Percentiles rank a stretch among this genome's conserved stretches.
Conservation (phyloP, 345 rosid species). For the Moringa oleifera region DNA sequence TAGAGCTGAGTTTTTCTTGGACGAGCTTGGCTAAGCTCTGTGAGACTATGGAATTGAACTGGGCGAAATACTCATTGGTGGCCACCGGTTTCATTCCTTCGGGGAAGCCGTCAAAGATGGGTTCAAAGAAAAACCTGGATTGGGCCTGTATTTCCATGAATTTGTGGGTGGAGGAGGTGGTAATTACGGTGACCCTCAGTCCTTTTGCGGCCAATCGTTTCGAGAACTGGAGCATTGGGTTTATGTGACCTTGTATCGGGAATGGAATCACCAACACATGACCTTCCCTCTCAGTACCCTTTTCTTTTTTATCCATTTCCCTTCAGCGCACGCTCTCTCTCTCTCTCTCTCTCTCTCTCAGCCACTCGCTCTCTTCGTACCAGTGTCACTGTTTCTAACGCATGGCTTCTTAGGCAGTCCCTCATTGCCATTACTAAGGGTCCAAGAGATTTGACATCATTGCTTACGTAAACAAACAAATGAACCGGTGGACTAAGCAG, state of each 20-base stretch:
- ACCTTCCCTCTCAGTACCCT: neutral
- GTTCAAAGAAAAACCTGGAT: no score
- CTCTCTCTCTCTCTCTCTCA: no score
- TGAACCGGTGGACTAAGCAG: no score
- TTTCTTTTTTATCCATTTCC: conserved; percentile 5
- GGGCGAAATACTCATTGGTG: conserved; percentile 11
- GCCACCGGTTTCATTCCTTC: conserved; percentile 11
- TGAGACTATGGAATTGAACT: conserved; percentile 20
- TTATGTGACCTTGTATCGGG: conserved; percentile 49
- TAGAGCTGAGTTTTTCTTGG: neutral
- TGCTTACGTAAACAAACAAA: no score
- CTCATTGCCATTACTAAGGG: no score
- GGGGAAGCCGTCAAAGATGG: conserved; percentile 28
- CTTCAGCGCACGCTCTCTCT: neutral
- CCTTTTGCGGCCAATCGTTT: conserved; percentile 48
- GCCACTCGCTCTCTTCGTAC: no score
- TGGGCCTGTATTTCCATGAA: conserved; percentile 6
- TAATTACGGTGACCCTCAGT: conserved; percentile 36
- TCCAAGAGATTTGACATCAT: no score
- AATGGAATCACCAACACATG: conserved; percentile 29
- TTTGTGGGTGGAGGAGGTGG: conserved; percentile 29
- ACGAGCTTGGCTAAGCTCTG: conserved; percentile 26
- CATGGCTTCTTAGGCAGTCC: no score
- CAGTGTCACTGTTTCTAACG: no score
- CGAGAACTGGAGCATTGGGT: conserved; percentile 52